Conservation (phyloP, 139 green algal species). For the Micractinium sp. region DNA sequence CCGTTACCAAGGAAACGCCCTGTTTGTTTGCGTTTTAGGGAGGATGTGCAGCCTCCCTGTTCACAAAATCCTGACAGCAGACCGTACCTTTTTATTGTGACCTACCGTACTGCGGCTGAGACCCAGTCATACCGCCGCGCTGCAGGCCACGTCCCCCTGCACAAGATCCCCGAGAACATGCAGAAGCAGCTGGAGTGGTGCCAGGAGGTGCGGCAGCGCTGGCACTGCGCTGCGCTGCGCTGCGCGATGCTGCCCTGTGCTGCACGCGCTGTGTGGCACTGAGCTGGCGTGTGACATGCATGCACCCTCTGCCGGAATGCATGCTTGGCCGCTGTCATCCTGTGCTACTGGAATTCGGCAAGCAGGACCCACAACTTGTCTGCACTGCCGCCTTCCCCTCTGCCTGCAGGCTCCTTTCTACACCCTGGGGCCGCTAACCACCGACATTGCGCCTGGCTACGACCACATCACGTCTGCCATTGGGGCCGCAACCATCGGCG, state of each 20-base stretch:
- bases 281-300: too few species aligned
- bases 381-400: neutral
- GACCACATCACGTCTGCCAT: constrained; percentile 99
- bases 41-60: neutral
- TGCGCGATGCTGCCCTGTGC: neutral
- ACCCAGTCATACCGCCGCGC: too few species aligned
- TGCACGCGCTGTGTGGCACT: too few species aligned
- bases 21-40: neutral
- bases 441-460: constrained; percentile 96
- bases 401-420: constrained; percentile 88
- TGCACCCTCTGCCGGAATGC: neutral
- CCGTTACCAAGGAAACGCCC: too few species aligned
- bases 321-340: neutral
- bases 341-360: neutral
- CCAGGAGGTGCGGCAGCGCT: constrained; percentile 63
- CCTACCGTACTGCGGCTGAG: neutral
- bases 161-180: constrained; percentile 99
- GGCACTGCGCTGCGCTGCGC: neutral
- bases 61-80: too few species aligned
- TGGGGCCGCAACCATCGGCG: constrained; percentile 93
- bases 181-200: constrained; percentile 86
- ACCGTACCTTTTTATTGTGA: too few species aligned
- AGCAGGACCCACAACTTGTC: neutral
- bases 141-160: constrained; percentile 89
- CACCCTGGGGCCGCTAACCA: constrained; percentile 95